Evolutionary conservation across 2,329 filamentous ascomycete genomes (phyloP).

Genomic region (Meredithiella fracta): DNA sequence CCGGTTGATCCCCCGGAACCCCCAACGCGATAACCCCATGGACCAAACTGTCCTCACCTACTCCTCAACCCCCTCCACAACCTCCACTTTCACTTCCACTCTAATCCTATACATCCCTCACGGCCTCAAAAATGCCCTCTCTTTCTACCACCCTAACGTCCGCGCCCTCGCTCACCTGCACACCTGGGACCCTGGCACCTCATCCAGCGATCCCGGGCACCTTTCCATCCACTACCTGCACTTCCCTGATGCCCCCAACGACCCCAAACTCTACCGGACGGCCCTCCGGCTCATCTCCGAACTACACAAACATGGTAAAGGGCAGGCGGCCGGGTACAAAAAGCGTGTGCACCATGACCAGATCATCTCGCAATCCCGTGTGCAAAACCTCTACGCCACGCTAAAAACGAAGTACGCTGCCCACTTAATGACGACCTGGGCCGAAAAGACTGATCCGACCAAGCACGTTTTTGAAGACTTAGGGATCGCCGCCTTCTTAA

Average conservation of each 20-base stretch:
- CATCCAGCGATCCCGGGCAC: conserved; percentile 22
- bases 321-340: conserved; percentile 47
- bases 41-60: conserved; percentile 75
- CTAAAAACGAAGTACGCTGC: conserved; percentile 69
- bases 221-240: conserved; percentile 46
- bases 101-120: conserved; percentile 66
- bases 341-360: conserved; percentile 76
- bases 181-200: conserved; percentile 33
- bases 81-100: conserved; percentile 16
- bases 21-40: conserved; percentile 54
- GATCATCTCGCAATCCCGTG: conserved; percentile 55
- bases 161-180: conserved; percentile 61
- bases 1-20: conserved; percentile 67
- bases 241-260: conserved; percentile 23
- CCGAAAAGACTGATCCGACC: conserved; percentile 66
- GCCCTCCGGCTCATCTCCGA: conserved; percentile 51
- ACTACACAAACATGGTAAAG: conserved; percentile 58
- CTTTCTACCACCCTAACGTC: conserved; percentile 77
- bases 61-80: conserved; percentile 11
- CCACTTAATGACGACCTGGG: conserved; percentile 57
- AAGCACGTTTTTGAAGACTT: conserved; percentile 97
- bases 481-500: conserved; percentile 75
- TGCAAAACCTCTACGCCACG: conserved; percentile 67
- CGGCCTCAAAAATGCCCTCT: conserved; percentile 43
- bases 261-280: conserved; percentile 43